A percentile compares a stretch with the other conserved stretches of the same genome.
These are phyloP conservation scores for Mrakia gelida DNA, from an alignment of 768 basidiomycete species.

Conservation along the genomic window DNA sequence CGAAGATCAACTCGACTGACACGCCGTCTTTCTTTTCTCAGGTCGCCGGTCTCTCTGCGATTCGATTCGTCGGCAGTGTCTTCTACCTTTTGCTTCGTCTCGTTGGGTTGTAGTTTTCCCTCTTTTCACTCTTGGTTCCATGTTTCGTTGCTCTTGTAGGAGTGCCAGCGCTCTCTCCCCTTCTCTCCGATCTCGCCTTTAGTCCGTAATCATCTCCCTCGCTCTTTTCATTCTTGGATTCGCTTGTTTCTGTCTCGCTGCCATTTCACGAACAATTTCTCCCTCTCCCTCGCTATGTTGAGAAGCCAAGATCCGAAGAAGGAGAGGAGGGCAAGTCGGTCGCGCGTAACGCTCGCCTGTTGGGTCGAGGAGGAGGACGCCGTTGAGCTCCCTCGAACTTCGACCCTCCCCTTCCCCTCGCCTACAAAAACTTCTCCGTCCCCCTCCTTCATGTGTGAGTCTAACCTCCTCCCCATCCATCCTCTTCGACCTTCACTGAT, in stretches of 20 bases:
- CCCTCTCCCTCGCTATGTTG: too few species aligned
- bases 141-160: too few species aligned
- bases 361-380: neutral
- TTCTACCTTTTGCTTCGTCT: slow-evolving; percentile 66
- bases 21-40: slow-evolving; percentile 54
- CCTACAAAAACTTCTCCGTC: neutral
- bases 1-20: too few species aligned
- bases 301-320: neutral
- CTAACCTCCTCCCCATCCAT: neutral
- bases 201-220: neutral
- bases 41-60: slow-evolving; percentile 64
- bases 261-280: neutral
- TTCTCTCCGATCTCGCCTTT: too few species aligned
- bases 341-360: neutral
- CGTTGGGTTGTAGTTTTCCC: neutral
- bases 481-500: neutral
- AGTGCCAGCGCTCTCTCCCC: too few species aligned
- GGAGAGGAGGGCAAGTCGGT: neutral
- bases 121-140: neutral
- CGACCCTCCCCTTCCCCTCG: neutral
- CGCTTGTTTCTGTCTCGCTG: neutral
- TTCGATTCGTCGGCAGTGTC: slow-evolving; percentile 74
- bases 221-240: neutral
- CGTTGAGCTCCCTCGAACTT: neutral
- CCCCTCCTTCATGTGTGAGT: neutral